Conservation (phyloP, 202 grass and related monocot genomes). For the Panicum virgatum region DNA sequence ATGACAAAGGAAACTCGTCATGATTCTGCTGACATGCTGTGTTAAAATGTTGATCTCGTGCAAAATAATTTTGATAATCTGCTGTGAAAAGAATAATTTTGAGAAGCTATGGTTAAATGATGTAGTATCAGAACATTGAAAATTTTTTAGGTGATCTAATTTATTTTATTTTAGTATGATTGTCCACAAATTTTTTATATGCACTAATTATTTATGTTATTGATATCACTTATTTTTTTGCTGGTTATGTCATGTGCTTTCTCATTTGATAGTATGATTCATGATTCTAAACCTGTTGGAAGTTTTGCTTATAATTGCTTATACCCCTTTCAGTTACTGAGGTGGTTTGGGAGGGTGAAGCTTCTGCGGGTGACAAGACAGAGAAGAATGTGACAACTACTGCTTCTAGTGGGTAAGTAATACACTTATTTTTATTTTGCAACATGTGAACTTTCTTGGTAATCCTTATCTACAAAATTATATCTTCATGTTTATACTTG, state of each 20-base stretch:
- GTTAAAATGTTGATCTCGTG: neutral
- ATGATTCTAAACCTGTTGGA: slow-evolving; percentile 2
- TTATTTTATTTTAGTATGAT: slow-evolving; percentile 15
- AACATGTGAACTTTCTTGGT: neutral
- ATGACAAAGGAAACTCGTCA: neutral
- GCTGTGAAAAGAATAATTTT: neutral
- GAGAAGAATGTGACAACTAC: slow-evolving; percentile 44
- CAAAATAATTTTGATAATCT: neutral
- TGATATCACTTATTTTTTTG: neutral
- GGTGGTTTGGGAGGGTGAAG: slow-evolving; percentile 91
- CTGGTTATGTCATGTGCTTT: slow-evolving; percentile 14
- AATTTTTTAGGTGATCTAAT: neutral
- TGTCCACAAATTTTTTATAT: neutral
- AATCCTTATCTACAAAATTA: neutral
- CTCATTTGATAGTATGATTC: neutral
- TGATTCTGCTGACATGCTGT: slow-evolving; percentile 8
- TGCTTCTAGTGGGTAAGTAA: slow-evolving; percentile 71
- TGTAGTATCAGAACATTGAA: neutral
- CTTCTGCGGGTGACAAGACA: slow-evolving; percentile 46
- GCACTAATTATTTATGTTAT: neutral
- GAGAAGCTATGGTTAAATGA: neutral
- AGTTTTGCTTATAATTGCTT: neutral
- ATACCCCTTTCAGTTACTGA: slow-evolving; percentile 71
- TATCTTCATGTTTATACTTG: slow-evolving; percentile 12
- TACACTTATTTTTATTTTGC: neutral